Percentiles rank a stretch among this genome's conserved stretches.
These are phyloP conservation scores for Pinus albicaulis DNA, from an alignment of 75 land plant species.

Conservation along the genomic window DNA sequence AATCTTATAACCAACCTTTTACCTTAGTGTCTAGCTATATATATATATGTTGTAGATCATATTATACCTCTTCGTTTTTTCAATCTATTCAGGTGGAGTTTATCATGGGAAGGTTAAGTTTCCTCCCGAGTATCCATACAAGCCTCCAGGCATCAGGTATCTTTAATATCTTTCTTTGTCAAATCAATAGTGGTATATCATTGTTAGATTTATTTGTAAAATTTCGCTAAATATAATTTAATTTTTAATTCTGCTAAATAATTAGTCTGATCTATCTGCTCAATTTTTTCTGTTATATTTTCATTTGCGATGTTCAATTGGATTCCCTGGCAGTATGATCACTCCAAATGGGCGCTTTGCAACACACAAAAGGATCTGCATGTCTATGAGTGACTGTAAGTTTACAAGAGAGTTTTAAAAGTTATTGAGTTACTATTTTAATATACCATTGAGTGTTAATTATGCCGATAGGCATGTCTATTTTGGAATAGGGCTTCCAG, in stretches of 20 bases:
- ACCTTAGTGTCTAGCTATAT: not conserved
- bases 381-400: conserved; percentile 99
- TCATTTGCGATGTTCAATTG: conserved; percentile 4
- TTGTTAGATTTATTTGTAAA: not conserved
- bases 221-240: not conserved
- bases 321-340: conserved; percentile 60
- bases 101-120: conserved; percentile 96
- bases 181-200: not conserved
- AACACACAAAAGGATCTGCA: conserved; percentile 83
- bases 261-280: not conserved
- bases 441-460: too few relatives aligned
- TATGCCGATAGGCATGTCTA: too few relatives aligned
- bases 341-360: conserved; percentile 96
- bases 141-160: conserved; percentile 94
- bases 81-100: conserved; percentile 62
- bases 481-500: too few relatives aligned
- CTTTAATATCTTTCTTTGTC: not conserved
- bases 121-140: conserved; percentile 92
- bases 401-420: conserved; percentile 1
- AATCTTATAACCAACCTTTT: not conserved
- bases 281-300: not conserved
- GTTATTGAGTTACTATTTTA: conserved; percentile 1
- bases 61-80: not conserved
- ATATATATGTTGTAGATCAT: not conserved
- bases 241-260: not conserved